Evolutionary conservation across 352 stramenopile species (phyloP).

Genomic region (Globisporangium yorkense): DNA sequence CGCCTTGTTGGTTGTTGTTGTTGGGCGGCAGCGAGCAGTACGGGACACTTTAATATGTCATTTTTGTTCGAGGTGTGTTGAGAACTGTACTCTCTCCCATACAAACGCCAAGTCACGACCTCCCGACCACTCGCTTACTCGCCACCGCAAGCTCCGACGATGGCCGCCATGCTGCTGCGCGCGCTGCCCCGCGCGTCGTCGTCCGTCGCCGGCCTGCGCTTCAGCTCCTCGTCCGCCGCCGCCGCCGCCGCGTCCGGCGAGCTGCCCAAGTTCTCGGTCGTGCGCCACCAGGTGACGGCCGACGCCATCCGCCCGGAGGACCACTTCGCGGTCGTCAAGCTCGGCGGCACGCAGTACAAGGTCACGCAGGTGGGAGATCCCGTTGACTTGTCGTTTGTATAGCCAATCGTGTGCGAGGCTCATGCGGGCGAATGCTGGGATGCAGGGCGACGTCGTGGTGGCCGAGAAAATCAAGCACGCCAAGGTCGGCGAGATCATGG

Average conservation of each 20-base stretch:
- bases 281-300: conserved; percentile 70
- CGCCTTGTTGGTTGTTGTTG: no score
- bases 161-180: neutral
- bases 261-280: conserved; percentile 53
- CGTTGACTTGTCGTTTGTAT: no score
- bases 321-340: conserved; percentile 83
- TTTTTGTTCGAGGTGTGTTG: no score
- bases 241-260: neutral
- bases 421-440: no score
- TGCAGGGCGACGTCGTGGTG: conserved; percentile 70
- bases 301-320: conserved; percentile 61
- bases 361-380: conserved; percentile 47
- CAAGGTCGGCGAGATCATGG: conserved; percentile 82
- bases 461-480: conserved; percentile 83
- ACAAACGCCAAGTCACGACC: no score
- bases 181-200: neutral
- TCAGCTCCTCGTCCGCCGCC: neutral
- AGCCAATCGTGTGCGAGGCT: no score
- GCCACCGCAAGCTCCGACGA: neutral
- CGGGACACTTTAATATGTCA: no score
- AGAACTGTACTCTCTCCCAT: no score
- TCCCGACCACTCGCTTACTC: neutral
- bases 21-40: no score
- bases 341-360: conserved; percentile 84
- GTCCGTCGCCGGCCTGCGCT: no score